These are phyloP conservation scores for Candida tallmaniae DNA, from an alignment of 805 yeast species.

Conservation along the genomic window DNA sequence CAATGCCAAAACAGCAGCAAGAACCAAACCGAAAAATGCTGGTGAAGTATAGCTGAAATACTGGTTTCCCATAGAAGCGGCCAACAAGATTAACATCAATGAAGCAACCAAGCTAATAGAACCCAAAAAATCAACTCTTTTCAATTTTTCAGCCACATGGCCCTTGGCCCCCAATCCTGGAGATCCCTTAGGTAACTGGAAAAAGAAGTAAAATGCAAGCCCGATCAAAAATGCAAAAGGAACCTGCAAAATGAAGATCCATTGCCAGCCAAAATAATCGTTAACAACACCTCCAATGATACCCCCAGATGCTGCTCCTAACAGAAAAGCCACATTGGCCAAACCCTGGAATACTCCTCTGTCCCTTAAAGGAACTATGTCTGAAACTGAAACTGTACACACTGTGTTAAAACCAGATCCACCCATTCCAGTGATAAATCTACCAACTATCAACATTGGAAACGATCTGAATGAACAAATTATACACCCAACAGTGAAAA, in stretches of 20 bases:
- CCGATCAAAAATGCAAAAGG: conserved; percentile 42
- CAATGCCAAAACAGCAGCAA: conserved; percentile 21
- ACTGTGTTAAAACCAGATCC: conserved; percentile 85
- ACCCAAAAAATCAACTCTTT: conserved; percentile 66
- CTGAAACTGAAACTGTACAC: conserved; percentile 72
- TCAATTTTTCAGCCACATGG: conserved; percentile 43
- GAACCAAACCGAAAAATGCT: conserved; percentile 30
- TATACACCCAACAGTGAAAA: conserved; percentile 53
- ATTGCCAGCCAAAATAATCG: conserved; percentile 50
- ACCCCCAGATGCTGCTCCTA: conserved; percentile 54
- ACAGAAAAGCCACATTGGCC: conserved; percentile 69
- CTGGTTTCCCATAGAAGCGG: conserved; percentile 64
- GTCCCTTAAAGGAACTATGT: conserved; percentile 68
- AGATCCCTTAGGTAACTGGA: conserved; percentile 50
- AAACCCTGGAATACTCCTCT: conserved; percentile 83
- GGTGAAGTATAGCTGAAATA: conserved; percentile 45
- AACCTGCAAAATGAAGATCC: conserved; percentile 36
- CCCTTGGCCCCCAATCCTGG: conserved; percentile 52
- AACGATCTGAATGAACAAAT: conserved; percentile 53
- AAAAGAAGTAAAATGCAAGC: conserved; percentile 29
- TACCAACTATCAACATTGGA: conserved; percentile 47
- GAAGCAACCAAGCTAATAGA: conserved; percentile 54
- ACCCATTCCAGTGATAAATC: conserved; percentile 80
- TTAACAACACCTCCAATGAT: conserved; percentile 51
- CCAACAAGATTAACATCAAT: conserved; percentile 54